Evolutionary conservation across 208 protist species (phyloP).

Genomic region (Wallacemonas sp.): DNA sequence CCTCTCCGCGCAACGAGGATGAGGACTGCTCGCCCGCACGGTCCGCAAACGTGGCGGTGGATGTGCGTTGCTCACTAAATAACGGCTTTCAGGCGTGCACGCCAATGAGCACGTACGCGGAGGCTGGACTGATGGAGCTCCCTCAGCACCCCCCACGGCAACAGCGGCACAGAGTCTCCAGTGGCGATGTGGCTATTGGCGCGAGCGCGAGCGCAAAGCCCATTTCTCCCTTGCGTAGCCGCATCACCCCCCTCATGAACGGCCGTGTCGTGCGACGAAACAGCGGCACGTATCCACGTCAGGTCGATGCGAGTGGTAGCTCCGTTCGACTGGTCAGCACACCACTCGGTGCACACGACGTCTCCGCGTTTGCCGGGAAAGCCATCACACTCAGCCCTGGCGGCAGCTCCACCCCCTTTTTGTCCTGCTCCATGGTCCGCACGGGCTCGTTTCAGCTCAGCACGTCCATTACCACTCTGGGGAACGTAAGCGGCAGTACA

Average conservation of each 20-base stretch:
- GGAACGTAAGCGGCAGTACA: not conserved
- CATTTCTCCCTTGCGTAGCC: not conserved
- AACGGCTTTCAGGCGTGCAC: not conserved
- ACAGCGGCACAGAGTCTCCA: not conserved
- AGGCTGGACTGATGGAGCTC: slow-evolving; percentile 8
- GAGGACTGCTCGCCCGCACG: not conserved
- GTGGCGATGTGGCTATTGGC: not conserved
- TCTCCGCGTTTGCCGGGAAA: not conserved
- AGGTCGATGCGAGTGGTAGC: not conserved
- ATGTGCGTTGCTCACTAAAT: not conserved
- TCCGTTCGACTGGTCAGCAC: no score
- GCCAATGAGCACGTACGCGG: not conserved
- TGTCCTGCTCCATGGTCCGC: slow-evolving; percentile 6
- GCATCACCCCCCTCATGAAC: not conserved
- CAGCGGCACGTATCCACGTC: not conserved
- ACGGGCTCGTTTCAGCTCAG: slow-evolving; percentile 4
- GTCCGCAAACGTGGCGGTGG: not conserved
- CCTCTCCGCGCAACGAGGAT: not conserved
- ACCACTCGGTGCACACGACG: no score
- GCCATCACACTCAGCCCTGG: not conserved
- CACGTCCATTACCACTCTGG: not conserved
- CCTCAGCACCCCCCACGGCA: not conserved
- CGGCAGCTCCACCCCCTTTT: slow-evolving; percentile 6
- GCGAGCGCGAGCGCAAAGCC: not conserved
- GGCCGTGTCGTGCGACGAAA: not conserved